These are phyloP conservation scores for Backusella mclennaniae DNA, from an alignment of 192 early-diverging fungal species.

Conservation along the genomic window DNA sequence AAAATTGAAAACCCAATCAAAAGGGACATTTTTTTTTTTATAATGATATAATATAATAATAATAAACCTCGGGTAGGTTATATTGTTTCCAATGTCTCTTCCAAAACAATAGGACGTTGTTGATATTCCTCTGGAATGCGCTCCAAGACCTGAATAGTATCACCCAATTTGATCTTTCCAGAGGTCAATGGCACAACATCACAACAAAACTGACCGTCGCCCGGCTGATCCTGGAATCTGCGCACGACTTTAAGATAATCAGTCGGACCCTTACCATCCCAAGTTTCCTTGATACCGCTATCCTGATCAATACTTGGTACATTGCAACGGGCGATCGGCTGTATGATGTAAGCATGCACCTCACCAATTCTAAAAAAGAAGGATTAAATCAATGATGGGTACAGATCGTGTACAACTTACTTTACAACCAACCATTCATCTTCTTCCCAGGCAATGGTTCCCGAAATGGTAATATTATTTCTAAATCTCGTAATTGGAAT, in stretches of 20 bases:
- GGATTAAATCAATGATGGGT: no score
- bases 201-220: conserved; percentile 26
- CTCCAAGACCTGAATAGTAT: conserved; percentile 33
- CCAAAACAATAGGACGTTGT: neutral
- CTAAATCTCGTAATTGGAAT: conserved; percentile 32
- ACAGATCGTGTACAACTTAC: neutral
- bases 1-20: neutral
- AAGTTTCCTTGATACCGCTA: conserved; percentile 28
- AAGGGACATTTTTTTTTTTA: neutral
- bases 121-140: conserved; percentile 27
- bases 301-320: conserved; percentile 40
- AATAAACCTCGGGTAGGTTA: neutral
- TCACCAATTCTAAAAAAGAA: conserved; percentile 23
- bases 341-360: conserved; percentile 29
- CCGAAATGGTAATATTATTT: conserved; percentile 30
- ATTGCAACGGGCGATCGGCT: conserved; percentile 28
- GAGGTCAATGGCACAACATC: conserved; percentile 28
- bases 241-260: conserved; percentile 14
- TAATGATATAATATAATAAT: neutral
- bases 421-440: conserved; percentile 39
- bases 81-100: neutral
- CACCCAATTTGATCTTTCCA: conserved; percentile 31
- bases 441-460: conserved; percentile 35
- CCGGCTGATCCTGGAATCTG: conserved; percentile 19
- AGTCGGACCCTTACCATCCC: conserved; percentile 14